Evolutionary conservation across 345 rosid genomes (phyloP).

Genomic region (Physaria fendleri): DNA sequence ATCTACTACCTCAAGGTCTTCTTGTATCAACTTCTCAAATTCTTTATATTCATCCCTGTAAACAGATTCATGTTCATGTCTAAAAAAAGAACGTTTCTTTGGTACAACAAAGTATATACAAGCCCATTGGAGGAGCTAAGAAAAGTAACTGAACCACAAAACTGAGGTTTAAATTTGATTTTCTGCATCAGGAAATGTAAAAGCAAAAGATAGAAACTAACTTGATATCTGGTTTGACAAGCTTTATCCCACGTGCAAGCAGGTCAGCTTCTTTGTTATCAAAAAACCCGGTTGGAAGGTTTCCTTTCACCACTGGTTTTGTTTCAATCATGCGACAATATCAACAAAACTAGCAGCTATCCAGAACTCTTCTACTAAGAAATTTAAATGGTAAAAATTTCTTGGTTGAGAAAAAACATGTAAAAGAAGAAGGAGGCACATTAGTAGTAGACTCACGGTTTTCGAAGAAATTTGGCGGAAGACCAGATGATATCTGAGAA

Average conservation of each 20-base stretch:
- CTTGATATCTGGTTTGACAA: constrained; percentile 84
- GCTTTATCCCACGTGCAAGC: constrained; percentile 92
- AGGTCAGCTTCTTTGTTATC: constrained; percentile 94
- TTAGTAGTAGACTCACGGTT: constrained; percentile 21
- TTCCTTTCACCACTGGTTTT: constrained; percentile 45
- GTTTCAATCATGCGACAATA: too few relatives aligned
- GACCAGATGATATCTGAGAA: constrained; percentile 39
- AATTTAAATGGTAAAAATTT: neutral
- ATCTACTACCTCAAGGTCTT: constrained; percentile 83
- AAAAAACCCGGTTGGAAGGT: constrained; percentile 89
- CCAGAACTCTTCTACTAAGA: neutral
- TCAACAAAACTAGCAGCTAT: neutral
- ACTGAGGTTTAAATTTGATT: neutral
- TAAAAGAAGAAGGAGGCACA: neutral
- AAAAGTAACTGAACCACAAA: neutral
- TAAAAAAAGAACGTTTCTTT: neutral
- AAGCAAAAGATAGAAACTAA: constrained; percentile 35
- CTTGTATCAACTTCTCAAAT: constrained; percentile 88
- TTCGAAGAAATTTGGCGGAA: constrained; percentile 60
- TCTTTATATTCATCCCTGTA: constrained; percentile 89
- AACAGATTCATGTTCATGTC: neutral
- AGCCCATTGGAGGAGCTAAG: neutral
- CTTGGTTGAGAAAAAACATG: neutral
- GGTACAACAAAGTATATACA: neutral
- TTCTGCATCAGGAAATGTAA: neutral